Percentiles rank a stretch among this genome's conserved stretches.
Conservation (phyloP, 139 green algal genomes). For the Micractinium sp. region DNA sequence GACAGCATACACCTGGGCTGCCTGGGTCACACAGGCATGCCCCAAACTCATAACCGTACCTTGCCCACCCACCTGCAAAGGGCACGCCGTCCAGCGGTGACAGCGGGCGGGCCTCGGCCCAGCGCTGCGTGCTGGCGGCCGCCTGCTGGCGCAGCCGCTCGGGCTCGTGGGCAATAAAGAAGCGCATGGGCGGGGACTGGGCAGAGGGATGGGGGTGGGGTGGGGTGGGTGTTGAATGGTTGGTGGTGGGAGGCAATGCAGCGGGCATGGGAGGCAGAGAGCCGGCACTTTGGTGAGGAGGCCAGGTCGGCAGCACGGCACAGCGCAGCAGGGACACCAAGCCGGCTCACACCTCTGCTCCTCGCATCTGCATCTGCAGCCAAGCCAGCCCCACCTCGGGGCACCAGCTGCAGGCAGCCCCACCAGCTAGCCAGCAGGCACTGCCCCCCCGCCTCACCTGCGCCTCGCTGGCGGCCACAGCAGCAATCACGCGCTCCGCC, state of each 20-base stretch:
- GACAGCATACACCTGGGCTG: background rate
- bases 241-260: background rate
- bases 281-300: too few species aligned
- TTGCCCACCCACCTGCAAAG: slow-evolving; percentile 49
- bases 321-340: too few species aligned
- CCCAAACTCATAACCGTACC: background rate
- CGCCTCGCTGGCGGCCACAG: slow-evolving; percentile 36
- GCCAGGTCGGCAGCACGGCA: background rate
- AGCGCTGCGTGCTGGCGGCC: slow-evolving; percentile 38
- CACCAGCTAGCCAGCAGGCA: background rate
- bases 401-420: background rate
- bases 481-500: slow-evolving; percentile 51
- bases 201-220: background rate
- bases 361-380: background rate
- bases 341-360: too few species aligned
- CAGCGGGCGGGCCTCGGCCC: slow-evolving; percentile 42
- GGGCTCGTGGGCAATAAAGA: slow-evolving; percentile 37
- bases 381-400: background rate
- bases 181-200: slow-evolving; percentile 41
- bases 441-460: background rate
- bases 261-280: background rate
- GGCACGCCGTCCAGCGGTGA: slow-evolving; percentile 85
- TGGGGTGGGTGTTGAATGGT: background rate
- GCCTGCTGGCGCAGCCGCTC: slow-evolving; percentile 34
- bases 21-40: background rate